phyloP scores from a whole-genome alignment of 768 basidiomycete genomes.

The Tephrocybe sp. region DNA sequence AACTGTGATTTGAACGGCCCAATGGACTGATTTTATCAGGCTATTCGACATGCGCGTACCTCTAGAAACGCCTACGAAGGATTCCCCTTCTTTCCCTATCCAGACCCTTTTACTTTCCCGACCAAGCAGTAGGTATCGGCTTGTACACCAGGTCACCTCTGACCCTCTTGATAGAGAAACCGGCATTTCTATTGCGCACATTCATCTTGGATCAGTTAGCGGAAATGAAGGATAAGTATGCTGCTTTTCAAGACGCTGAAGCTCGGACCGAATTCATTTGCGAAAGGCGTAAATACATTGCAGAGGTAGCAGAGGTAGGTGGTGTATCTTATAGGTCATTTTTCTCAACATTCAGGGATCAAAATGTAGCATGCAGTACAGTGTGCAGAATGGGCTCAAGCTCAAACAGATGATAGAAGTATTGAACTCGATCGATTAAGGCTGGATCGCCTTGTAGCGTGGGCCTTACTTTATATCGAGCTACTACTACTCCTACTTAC shows the following conservation, averaged over 20 bases:
- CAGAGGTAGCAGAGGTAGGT: slow-evolving; percentile 29
- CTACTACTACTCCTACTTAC: background rate
- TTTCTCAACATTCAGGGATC: background rate
- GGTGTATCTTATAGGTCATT: background rate
- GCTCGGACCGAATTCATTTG: slow-evolving; percentile 28
- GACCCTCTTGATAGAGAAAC: background rate
- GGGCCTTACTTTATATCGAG: slow-evolving; percentile 11
- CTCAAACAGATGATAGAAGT: slow-evolving; percentile 35
- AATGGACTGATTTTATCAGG: background rate
- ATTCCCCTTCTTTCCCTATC: background rate
- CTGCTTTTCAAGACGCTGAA: slow-evolving; percentile 25
- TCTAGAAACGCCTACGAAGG: background rate
- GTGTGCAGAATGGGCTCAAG: slow-evolving; percentile 39
- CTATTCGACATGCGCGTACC: background rate
- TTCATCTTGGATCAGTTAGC: slow-evolving; percentile 17
- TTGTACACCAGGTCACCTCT: background rate
- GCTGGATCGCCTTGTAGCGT: slow-evolving; percentile 43
- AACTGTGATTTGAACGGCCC: too few species aligned
- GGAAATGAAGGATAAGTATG: slow-evolving; percentile 25
- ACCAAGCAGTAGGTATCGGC: slow-evolving; percentile 13
- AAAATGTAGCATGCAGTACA: slow-evolving; percentile 33
- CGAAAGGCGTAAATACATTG: slow-evolving; percentile 29
- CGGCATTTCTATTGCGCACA: slow-evolving; percentile 3
- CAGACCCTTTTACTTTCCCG: slow-evolving; percentile 14
- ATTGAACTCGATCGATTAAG: slow-evolving; percentile 41